A percentile compares a stretch with the other conserved stretches of the same genome.
These are phyloP conservation scores for Forsythia suspensa DNA, from an alignment of 257 asterid genomes.

Conservation along the genomic window DNA sequence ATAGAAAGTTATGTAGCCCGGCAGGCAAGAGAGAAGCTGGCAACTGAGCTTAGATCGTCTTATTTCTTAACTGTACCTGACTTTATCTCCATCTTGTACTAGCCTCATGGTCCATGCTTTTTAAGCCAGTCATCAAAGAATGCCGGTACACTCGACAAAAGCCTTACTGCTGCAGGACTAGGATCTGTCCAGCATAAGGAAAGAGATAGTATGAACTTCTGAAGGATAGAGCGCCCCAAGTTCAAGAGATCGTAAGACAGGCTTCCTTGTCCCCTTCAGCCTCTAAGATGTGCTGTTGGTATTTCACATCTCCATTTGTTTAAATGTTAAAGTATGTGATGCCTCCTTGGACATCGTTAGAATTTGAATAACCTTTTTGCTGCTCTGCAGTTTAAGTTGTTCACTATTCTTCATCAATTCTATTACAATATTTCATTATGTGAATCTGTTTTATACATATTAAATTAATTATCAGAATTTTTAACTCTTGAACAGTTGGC, in stretches of 20 bases:
- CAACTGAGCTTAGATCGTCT: background rate
- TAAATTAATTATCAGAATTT: too few relatives aligned
- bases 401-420: too few relatives aligned
- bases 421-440: too few relatives aligned
- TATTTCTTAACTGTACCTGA: background rate
- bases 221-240: constrained; percentile 65
- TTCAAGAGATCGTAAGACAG: constrained; percentile 67
- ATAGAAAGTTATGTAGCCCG: background rate
- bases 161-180: too few relatives aligned
- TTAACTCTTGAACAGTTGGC: too few relatives aligned
- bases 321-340: constrained; percentile 1
- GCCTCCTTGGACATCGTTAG: background rate
- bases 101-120: too few relatives aligned
- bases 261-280: constrained; percentile 62
- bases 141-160: background rate
- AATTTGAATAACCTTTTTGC: too few relatives aligned
- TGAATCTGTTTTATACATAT: too few relatives aligned
- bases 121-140: background rate
- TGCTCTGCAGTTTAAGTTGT: too few relatives aligned
- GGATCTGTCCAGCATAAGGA: constrained; percentile 32
- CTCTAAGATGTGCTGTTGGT: constrained; percentile 50
- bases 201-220: constrained; percentile 44
- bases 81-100: background rate
- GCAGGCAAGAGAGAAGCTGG: background rate
- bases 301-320: background rate